Evolutionary conservation across 305 asterid genomes (phyloP).

Genomic region (Caryopteris hybrid): DNA sequence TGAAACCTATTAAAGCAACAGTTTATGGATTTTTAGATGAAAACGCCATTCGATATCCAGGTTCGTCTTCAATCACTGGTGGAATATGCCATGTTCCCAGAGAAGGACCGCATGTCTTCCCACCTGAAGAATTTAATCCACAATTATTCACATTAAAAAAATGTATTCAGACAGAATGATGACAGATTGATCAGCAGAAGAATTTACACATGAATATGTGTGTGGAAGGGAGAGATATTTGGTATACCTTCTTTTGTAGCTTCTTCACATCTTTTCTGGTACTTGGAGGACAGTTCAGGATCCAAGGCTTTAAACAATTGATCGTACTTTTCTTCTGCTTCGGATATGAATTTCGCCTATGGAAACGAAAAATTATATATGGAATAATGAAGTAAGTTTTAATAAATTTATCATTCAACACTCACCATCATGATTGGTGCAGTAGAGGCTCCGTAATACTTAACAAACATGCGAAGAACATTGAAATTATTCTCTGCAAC

Average conservation of each 20-base stretch:
- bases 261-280: constrained; percentile 83
- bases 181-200: not conserved
- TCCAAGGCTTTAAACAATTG: constrained; percentile 48
- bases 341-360: constrained; percentile 69
- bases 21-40: constrained; percentile 16
- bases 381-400: not conserved
- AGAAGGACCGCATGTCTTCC: constrained; percentile 63
- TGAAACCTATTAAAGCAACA: not conserved
- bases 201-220: not conserved
- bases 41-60: constrained; percentile 33
- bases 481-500: constrained; percentile 77
- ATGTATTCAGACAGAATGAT: not conserved
- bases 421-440: constrained; percentile 88
- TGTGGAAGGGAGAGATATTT: not conserved
- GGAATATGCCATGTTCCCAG: constrained; percentile 93
- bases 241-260: constrained; percentile 83
- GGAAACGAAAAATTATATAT: not conserved
- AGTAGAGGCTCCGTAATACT: constrained; percentile 66
- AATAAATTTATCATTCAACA: not conserved
- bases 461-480: constrained; percentile 77
- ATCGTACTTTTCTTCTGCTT: constrained; percentile 72
- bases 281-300: constrained; percentile 45
- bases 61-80: constrained; percentile 65
- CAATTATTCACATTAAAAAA: not conserved
- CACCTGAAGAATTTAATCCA: constrained; percentile 40